Base-by-base conservation (phyloP, 345 rosid species). In the Sonneratia caseolaris region DNA sequence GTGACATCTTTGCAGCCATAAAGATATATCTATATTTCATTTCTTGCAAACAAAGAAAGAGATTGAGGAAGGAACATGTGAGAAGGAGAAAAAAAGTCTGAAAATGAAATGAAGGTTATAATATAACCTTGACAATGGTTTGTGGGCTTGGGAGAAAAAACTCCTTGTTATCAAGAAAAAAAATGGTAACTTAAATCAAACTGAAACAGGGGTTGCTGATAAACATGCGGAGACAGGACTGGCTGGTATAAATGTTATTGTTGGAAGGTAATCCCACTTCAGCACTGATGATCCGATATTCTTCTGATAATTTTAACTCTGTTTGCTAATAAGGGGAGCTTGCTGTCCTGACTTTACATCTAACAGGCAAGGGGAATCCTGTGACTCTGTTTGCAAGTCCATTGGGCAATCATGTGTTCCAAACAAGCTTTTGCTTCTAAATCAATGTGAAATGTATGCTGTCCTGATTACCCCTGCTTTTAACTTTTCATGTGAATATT, bases 401-500 rank as follows among this genome's bases (percentile, higher is more conserved):
- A 80, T 81, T 68, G 95, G 97, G 78, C 87, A 88, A 73, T 86
- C 93, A 24, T 94, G 98, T 49, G 97, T 94, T 73, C 84, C 82
- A 76, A 91, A 90, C 79, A 94, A 91, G 82, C 95, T 94, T 61
- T 35, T 82, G 79, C 83, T 88, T 74, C 91, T 94, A 64, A 94
- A 94, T 76, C 90, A 91, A 56, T 91, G 98, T 78, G 97, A 88
- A 19, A 78, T 85, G 97, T 91, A 78, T 85, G 96, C 80, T 72
- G 8, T 62, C 7, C 37, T 12, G 15, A 10, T 11, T 1, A 13
- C 11, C 32, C 27, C 11, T 62, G 66, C 66, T 38, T 69, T 45
- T 64, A 32, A 37, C 7, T 27, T 64, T 65, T 27, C 2, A 22
- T 24, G 35, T 0, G 5, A 27, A 14, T 61, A 13, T 37, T 16